phyloP scores from a whole-genome alignment of 1,139 yeast species.

The Chernovozyma sophiae-reginae region DNA sequence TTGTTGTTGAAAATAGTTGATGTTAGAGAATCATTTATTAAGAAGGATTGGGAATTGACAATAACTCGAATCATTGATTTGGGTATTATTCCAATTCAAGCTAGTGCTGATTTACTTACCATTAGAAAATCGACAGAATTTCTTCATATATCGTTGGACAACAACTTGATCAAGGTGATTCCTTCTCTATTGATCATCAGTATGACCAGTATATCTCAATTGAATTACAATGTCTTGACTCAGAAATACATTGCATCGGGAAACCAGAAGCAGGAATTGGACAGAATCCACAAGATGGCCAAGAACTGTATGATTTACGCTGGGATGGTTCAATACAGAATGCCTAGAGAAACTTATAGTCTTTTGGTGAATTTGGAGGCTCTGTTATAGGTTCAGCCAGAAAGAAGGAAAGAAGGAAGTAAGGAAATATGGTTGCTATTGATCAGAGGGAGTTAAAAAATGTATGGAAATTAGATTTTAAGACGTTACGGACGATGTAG shows the following conservation, averaged over 20 bases:
- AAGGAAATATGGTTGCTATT: too few relatives aligned
- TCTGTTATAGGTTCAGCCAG: slow-evolving; percentile 30
- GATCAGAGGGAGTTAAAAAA: too few relatives aligned
- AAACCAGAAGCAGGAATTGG: slow-evolving; percentile 52
- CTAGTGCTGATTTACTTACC: slow-evolving; percentile 32
- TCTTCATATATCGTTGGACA: slow-evolving; percentile 52
- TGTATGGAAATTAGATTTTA: too few relatives aligned
- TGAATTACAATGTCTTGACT: slow-evolving; percentile 46
- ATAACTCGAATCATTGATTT: slow-evolving; percentile 54
- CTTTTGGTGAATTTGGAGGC: slow-evolving; percentile 70
- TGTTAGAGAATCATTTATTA: slow-evolving; percentile 59
- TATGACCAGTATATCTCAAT: slow-evolving; percentile 71
- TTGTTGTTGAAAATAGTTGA: slow-evolving; percentile 62
- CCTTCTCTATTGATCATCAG: slow-evolving; percentile 78
- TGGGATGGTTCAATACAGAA: slow-evolving; percentile 90
- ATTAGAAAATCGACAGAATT: slow-evolving; percentile 42
- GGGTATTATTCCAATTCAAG: slow-evolving; percentile 61
- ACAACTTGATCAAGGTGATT: slow-evolving; percentile 69
- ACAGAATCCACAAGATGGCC: slow-evolving; percentile 59
- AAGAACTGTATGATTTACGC: slow-evolving; percentile 91
- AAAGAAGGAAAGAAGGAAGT: background rate
- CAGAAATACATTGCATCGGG: slow-evolving; percentile 47
- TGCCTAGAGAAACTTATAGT: slow-evolving; percentile 89
- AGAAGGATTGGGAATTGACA: slow-evolving; percentile 59
- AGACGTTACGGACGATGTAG: too few relatives aligned